These are phyloP conservation scores for Fistulifera pelliculosa DNA, from an alignment of 108 stramenopile species.

Conservation along the genomic window DNA sequence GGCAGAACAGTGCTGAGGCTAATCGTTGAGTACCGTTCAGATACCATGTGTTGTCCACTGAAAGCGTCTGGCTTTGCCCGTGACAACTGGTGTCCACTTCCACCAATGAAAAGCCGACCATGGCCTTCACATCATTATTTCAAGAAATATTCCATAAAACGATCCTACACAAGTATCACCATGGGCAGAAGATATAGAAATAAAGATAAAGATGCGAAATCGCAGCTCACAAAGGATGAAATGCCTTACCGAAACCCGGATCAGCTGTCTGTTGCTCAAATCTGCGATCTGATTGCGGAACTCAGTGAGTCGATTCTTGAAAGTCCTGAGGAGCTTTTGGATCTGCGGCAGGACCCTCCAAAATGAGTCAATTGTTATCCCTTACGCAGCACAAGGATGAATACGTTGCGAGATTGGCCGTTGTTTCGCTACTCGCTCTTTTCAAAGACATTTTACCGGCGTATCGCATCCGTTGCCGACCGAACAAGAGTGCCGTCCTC, in stretches of 20 bases:
- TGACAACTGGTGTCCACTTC: no score
- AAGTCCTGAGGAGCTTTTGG: slow-evolving; percentile 55
- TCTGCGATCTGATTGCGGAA: slow-evolving; percentile 65
- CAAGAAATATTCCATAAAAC: no score
- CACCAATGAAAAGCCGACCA: no score
- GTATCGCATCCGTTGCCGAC: slow-evolving; percentile 90
- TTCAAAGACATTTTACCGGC: slow-evolving; percentile 87
- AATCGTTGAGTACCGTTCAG: no score
- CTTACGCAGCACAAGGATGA: slow-evolving; percentile 22
- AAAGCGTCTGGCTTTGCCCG: no score
- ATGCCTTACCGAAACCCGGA: neutral
- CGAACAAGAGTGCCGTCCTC: slow-evolving; percentile 60
- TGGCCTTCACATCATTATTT: no score
- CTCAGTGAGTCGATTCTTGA: slow-evolving; percentile 67
- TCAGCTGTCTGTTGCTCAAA: slow-evolving; percentile 20
- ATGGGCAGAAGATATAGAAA: neutral
- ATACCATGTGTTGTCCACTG: no score
- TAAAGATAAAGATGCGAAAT: neutral
- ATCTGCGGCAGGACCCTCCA: slow-evolving; percentile 25
- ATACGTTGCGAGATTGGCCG: slow-evolving; percentile 38
- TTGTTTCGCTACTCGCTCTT: slow-evolving; percentile 81
- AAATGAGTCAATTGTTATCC: slow-evolving; percentile 42
- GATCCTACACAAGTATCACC: neutral
- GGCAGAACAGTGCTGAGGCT: no score
- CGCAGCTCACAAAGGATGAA: neutral